Evolutionary conservation across 78 protist species (phyloP), one percentile per base, ranked within the genome.

Genomic region (Isochrysis galbana): DNA sequence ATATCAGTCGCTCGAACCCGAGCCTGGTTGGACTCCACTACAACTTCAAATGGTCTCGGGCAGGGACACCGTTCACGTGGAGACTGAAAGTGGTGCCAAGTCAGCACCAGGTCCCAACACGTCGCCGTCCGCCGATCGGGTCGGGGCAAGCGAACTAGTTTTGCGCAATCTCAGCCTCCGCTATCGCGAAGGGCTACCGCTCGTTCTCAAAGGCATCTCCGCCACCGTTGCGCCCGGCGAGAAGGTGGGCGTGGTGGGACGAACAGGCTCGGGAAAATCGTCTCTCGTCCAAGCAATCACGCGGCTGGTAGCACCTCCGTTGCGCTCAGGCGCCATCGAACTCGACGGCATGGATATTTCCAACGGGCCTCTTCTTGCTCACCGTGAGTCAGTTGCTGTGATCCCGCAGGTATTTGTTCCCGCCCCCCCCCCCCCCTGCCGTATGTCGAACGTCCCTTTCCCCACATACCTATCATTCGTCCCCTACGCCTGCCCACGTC

Each of bases 201-300:
- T 77, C 22, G 94, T 89, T 17, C 90, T 95, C n/a, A 44, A 92
- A 2, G 41, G 67, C 47, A 47, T 97, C 51, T 47, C 48, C 26
- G 32, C 82, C 39, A 1, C 2, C 25, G 45, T 97, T 47, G 21
- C 42, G 32, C 86, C 95, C 17, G 94, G 94, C 22, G 91, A 87
- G 83, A 93, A 92, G 89, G 94, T 96, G 21, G 97, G 97, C 34
- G 87, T 97, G 26, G 97, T 96, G 1, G 98, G 98, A 0, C 91
- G 97, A 26, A 96, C 98, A 0, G 94, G 94, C 55, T 32, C 51
- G 2, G 94, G 94, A 23, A 93, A 93, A 61, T 14, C 83, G 5
- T 36, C 54, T 3, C 61, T 80, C 22, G 42, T 93, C 54, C 22
- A n/a, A 36, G 91, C 55, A 2, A 36, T 93, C 41, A 84, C 55